Base-by-base conservation (phyloP, 306 rosid genomes). In the Erythrophleum fordii region DNA sequence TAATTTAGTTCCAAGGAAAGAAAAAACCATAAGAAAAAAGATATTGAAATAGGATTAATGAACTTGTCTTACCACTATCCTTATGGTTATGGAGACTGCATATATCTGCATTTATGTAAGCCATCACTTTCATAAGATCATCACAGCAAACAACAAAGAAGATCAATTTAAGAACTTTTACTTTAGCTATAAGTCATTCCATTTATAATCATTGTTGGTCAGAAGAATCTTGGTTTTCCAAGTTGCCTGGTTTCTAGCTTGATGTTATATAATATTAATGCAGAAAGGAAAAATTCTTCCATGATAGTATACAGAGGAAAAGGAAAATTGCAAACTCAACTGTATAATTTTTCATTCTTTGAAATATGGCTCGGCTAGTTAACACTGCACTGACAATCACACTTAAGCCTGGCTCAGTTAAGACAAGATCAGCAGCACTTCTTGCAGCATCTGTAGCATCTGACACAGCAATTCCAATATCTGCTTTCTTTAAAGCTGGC, bases 391-490 rank as follows among this genome's bases (percentile, higher is more conserved):
- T 89, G 72, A 92, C 78, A 72, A 92, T 90, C 67, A 92, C 97
- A 64, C 97, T 92, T 83, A 90, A 89, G 41, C 97, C 97, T 20
- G 97, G 94, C 73, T 93, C 97, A 13, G 97, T 93, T 82, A 93
- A 85, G 80, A 91, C 97, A 84, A 93, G 84, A 77, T 93, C 97
- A 77, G 97, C 87, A 69, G 97, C 97, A 82, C 90, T 48, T 84
- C 95, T 89, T 70, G 97, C 97, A 16, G 97, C 97, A 81, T 93
- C 97, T 73, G 97, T 93, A 73, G 97, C 49, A 88, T 93, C 97
- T 72, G 97, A 93, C 66, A 93, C 97, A 28, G 95, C 97, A 79
- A 91, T 93, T 84, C 97, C 97, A 77, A 93, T 93, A 78, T 93
- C 97, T 44, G 97, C 97, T 86, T 93, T 93, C 92, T 93, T 91